Percentiles rank a stretch among this genome's conserved stretches.
phyloP scores from a whole-genome alignment of 305 asterid genomes.

The Fraxinus ornus region DNA sequence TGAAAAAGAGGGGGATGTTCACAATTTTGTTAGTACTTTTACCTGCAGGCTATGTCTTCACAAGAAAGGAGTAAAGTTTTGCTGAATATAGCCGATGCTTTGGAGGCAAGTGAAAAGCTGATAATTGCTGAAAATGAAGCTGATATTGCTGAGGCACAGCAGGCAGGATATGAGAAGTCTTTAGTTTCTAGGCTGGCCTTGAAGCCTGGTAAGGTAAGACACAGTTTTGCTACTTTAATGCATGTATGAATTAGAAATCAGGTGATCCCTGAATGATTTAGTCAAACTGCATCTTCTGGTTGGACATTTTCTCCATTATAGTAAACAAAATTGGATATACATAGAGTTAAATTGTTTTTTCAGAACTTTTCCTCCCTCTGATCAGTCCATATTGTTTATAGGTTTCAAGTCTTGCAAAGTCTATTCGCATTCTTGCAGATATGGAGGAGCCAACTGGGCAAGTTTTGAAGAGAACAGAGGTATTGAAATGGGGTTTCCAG shows the following conservation, averaged over 20 bases:
- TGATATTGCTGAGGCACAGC: slow-evolving; percentile 50
- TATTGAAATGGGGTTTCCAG: slow-evolving; percentile 16
- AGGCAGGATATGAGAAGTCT: slow-evolving; percentile 51
- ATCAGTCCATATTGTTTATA: slow-evolving; percentile 22
- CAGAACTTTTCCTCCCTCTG: slow-evolving; percentile 5
- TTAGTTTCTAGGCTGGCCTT: slow-evolving; percentile 53
- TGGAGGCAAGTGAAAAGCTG: slow-evolving; percentile 41
- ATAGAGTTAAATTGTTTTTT: neutral
- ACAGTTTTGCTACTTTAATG: neutral
- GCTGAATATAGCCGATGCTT: slow-evolving; percentile 51
- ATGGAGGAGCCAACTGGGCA: slow-evolving; percentile 70
- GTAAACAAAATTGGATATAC: neutral
- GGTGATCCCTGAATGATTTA: neutral
- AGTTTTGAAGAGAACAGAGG: slow-evolving; percentile 58
- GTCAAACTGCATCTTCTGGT: neutral
- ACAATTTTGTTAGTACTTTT: slow-evolving; percentile 14
- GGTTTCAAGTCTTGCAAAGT: slow-evolving; percentile 58
- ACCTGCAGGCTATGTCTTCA: slow-evolving; percentile 46
- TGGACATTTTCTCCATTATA: neutral
- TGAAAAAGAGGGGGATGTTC: neutral
- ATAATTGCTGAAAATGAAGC: slow-evolving; percentile 48
- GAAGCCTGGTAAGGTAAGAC: slow-evolving; percentile 55
- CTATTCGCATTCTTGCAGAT: slow-evolving; percentile 53
- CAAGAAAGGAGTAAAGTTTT: slow-evolving; percentile 54
- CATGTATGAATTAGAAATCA: neutral